phyloP scores from a whole-genome alignment of 202 grass and related monocot genomes.

The Hordeum pubiflorum region DNA sequence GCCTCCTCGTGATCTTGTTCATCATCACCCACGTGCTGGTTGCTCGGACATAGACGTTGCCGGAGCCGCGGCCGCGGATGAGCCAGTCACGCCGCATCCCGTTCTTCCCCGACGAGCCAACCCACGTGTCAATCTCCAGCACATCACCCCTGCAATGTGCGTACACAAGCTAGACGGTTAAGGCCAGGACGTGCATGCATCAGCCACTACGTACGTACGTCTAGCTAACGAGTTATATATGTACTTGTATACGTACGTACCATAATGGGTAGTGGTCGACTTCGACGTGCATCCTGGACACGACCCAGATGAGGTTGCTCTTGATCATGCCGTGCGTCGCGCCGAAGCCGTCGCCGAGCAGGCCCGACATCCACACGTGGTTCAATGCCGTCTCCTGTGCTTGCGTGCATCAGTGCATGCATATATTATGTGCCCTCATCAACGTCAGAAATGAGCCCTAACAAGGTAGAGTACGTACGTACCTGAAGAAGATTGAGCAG shows the following conservation, averaged over 20 bases:
- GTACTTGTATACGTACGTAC: not conserved
- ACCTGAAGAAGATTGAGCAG: constrained; percentile 64
- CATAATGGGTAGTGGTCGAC: constrained; percentile 55
- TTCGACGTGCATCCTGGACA: constrained; percentile 61
- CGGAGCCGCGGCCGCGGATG: constrained; percentile 26
- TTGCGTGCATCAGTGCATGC: not conserved
- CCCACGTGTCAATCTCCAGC: constrained; percentile 61
- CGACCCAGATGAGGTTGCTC: constrained; percentile 73
- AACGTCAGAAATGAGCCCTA: not conserved
- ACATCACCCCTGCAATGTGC: constrained; percentile 51
- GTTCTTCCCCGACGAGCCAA: constrained; percentile 61
- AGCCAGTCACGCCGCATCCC: constrained; percentile 62
- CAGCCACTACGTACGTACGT: too few species aligned
- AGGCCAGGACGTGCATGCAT: too few species aligned
- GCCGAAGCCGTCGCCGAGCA: constrained; percentile 63
- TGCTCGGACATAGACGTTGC: constrained; percentile 32
- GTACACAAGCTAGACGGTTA: not conserved
- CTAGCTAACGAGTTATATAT: not conserved
- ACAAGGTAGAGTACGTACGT: not conserved
- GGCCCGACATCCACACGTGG: constrained; percentile 67
- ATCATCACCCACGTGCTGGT: constrained; percentile 76
- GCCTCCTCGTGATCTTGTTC: constrained; percentile 43
- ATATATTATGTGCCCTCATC: not conserved
- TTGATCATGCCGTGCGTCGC: constrained; percentile 66
- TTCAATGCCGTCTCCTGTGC: constrained; percentile 54